A percentile compares a stretch with the other conserved stretches of the same genome.
Evolutionary conservation across 2,329 filamentous ascomycete species (phyloP).

Genomic region (Xylaria sp.): DNA sequence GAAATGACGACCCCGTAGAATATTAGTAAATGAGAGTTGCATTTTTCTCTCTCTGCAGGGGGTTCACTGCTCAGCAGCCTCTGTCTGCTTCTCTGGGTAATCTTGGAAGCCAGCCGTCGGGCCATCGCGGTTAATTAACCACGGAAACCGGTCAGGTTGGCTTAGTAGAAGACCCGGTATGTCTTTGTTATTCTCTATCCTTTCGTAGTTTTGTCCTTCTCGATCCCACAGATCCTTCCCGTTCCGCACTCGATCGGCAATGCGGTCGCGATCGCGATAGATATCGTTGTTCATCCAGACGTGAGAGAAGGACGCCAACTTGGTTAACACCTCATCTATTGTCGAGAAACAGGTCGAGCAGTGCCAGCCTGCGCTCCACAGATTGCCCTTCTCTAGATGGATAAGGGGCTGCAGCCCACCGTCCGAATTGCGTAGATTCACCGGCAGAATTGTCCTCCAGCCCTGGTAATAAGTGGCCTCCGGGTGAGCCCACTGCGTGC

Average conservation of each 20-base stretch:
- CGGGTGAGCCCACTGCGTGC: slow-evolving; percentile 65
- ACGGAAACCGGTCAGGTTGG: slow-evolving; percentile 55
- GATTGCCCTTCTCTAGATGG: slow-evolving; percentile 55
- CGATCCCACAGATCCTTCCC: slow-evolving; percentile 68
- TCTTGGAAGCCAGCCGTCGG: slow-evolving; percentile 61
- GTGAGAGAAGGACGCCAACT: slow-evolving; percentile 68
- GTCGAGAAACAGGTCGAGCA: slow-evolving; percentile 71
- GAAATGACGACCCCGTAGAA: not conserved
- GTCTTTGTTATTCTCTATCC: slow-evolving; percentile 63
- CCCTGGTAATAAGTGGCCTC: slow-evolving; percentile 68
- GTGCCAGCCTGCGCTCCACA: slow-evolving; percentile 60
- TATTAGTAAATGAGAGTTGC: not conserved
- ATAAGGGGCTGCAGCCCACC: slow-evolving; percentile 54
- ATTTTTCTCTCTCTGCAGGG: not conserved
- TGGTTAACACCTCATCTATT: slow-evolving; percentile 64
- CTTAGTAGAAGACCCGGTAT: slow-evolving; percentile 61
- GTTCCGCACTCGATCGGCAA: slow-evolving; percentile 62
- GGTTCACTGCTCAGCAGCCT: not conserved
- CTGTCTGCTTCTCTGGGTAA: slow-evolving; percentile 49
- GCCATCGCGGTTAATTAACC: slow-evolving; percentile 60
- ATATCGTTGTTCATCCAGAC: slow-evolving; percentile 61
- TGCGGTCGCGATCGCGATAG: slow-evolving; percentile 60
- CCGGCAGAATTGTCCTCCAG: slow-evolving; percentile 62
- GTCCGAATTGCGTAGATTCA: slow-evolving; percentile 63
- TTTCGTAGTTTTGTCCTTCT: slow-evolving; percentile 58